phyloP scores from a whole-genome alignment of 495 filamentous ascomycete species.

The Aspergillus cristatus region DNA sequence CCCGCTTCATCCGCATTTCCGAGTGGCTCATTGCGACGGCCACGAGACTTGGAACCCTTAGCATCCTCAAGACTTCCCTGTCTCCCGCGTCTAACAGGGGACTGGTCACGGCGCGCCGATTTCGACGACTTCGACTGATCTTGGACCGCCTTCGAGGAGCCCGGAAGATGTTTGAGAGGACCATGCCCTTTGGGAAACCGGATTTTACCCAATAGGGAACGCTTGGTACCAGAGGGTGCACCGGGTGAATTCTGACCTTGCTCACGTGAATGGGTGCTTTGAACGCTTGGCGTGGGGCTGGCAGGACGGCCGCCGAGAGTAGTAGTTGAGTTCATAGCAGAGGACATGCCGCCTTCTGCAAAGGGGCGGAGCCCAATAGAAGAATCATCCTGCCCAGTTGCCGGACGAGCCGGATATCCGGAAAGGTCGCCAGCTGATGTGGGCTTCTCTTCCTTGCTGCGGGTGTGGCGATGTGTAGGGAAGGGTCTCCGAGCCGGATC shows the following conservation, averaged over 20 bases:
- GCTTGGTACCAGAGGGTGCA: constrained; percentile 44
- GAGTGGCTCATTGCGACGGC: constrained; percentile 44
- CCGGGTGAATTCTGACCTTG: constrained; percentile 51
- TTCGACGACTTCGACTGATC: constrained; percentile 31
- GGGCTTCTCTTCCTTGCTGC: constrained; percentile 63
- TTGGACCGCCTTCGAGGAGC: constrained; percentile 44
- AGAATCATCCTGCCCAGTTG: constrained; percentile 63
- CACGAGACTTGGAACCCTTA: constrained; percentile 25
- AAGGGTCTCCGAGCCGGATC: constrained; percentile 50
- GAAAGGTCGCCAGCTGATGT: constrained; percentile 38
- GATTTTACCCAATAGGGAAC: constrained; percentile 58
- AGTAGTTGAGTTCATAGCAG: constrained; percentile 39
- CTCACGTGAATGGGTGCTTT: constrained; percentile 41
- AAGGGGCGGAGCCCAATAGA: constrained; percentile 41
- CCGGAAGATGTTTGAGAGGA: constrained; percentile 46
- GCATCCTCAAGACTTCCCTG: constrained; percentile 41
- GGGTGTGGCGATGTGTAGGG: constrained; percentile 62
- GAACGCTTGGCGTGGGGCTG: constrained; percentile 67
- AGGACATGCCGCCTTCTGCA: constrained; percentile 32
- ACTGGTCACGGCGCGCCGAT: constrained; percentile 40
- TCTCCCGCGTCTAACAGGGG: constrained; percentile 31
- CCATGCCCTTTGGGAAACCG: constrained; percentile 43
- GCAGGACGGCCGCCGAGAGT: constrained; percentile 48
- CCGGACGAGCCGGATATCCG: constrained; percentile 44
- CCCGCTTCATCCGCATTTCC: constrained; percentile 20